A percentile compares a stretch with the other conserved stretches of the same genome.
phyloP scores from a whole-genome alignment of 2,329 filamentous ascomycete species.

The Colletotrichum brevisporum region DNA sequence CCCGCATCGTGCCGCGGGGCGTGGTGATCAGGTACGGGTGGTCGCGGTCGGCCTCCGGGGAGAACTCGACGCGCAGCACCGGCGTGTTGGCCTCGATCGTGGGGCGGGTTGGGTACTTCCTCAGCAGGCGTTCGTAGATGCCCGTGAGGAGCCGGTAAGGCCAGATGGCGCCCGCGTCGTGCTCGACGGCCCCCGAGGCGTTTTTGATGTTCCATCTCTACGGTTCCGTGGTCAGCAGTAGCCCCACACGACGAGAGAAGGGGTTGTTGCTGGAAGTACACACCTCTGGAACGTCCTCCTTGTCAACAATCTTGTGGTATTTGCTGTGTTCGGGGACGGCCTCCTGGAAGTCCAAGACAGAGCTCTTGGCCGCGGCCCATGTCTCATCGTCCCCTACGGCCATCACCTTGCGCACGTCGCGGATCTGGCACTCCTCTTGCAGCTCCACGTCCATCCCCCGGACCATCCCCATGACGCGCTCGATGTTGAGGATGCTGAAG shows the following conservation, averaged over 20 bases:
- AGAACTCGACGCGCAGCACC: slow-evolving; percentile 43
- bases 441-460: slow-evolving; percentile 31
- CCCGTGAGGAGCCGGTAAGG: slow-evolving; percentile 56
- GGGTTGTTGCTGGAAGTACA: not conserved
- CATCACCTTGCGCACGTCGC: slow-evolving; percentile 43
- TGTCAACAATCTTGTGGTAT: slow-evolving; percentile 41
- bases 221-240: not conserved
- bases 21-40: slow-evolving; percentile 52
- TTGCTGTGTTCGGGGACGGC: slow-evolving; percentile 38
- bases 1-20: slow-evolving; percentile 51
- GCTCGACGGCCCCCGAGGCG: slow-evolving; percentile 26
- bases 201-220: slow-evolving; percentile 46
- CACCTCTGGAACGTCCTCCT: slow-evolving; percentile 41
- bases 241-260: not conserved
- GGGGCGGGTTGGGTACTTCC: slow-evolving; percentile 43
- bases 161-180: slow-evolving; percentile 53
- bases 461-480: slow-evolving; percentile 14
- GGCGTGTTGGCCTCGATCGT: slow-evolving; percentile 50
- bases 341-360: slow-evolving; percentile 42
- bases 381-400: slow-evolving; percentile 42
- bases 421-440: slow-evolving; percentile 18
- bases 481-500: slow-evolving; percentile 32
- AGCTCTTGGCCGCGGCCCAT: slow-evolving; percentile 39
- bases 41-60: not conserved
- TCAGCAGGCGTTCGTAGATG: slow-evolving; percentile 50